Evolutionary conservation across 139 green algal genomes (phyloP).

Genomic region (Dunaliella sp.): DNA sequence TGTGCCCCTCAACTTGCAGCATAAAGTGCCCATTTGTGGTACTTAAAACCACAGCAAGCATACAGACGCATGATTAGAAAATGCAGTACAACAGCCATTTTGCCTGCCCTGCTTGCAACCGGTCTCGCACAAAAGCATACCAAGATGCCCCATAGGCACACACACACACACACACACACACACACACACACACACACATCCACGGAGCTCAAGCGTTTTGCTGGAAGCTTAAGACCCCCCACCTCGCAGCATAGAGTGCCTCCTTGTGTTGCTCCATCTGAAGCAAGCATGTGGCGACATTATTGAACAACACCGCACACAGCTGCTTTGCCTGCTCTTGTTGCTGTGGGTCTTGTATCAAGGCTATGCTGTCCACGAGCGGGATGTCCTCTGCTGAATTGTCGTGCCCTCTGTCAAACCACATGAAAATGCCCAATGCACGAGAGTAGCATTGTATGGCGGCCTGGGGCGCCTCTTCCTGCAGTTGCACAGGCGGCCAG

Average conservation of each 20-base stretch:
- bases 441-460: conserved; percentile 26
- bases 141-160: background rate
- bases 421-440: conserved; percentile 34
- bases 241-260: conserved; percentile 34
- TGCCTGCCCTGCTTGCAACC: background rate
- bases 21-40: no score
- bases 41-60: no score
- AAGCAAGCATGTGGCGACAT: conserved; percentile 35
- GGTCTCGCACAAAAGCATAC: background rate
- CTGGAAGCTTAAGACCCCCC: no score
- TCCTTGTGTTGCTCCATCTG: conserved; percentile 4
- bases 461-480: conserved; percentile 10
- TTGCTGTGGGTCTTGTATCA: background rate
- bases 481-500: background rate
- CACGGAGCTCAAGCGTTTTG: no score
- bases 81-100: background rate
- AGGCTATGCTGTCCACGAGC: conserved; percentile 11
- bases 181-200: no score
- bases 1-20: no score
- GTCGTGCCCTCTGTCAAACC: conserved; percentile 40
- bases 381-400: conserved; percentile 27
- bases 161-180: no score
- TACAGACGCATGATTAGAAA: background rate
- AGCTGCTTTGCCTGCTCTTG: conserved; percentile 21
- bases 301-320: conserved; percentile 19